Evolutionary conservation across 371 early-diverging fungal species (phyloP).

Genomic region (Mortierella sp.): DNA sequence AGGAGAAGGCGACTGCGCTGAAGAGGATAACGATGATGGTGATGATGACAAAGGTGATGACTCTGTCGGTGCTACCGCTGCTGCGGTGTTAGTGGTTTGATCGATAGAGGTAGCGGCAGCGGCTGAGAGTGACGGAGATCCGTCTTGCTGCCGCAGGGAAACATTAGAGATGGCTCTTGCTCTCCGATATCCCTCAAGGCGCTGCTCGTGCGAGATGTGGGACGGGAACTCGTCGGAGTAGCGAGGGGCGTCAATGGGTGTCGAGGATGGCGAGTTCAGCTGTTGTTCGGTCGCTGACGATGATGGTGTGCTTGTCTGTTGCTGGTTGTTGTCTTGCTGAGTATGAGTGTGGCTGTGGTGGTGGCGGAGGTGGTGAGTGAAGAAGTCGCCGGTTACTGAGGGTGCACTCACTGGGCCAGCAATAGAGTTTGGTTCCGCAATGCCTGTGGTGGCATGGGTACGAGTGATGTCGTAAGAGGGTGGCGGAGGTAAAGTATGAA

Average conservation of each 20-base stretch:
- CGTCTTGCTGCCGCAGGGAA: neutral
- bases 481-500: constrained; percentile 8
- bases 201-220: constrained; percentile 11
- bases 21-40: neutral
- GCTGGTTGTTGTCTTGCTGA: neutral
- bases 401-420: neutral
- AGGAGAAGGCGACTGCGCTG: neutral
- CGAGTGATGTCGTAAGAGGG: constrained; percentile 9
- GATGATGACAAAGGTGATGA: neutral
- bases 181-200: constrained; percentile 8
- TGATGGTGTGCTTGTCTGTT: neutral
- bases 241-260: constrained; percentile 7
- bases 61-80: neutral
- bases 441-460: neutral
- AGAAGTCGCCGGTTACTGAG: neutral
- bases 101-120: neutral
- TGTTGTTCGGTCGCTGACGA: neutral
- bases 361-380: neutral
- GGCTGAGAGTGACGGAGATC: neutral
- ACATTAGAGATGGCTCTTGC: constrained; percentile 14
- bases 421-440: neutral
- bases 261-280: neutral
- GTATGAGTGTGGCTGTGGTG: neutral
- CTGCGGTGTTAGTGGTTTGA: neutral
- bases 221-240: constrained; percentile 21